Evolutionary conservation across 495 filamentous ascomycete genomes (phyloP).

Genomic region (Elaphomyces granulatus): DNA sequence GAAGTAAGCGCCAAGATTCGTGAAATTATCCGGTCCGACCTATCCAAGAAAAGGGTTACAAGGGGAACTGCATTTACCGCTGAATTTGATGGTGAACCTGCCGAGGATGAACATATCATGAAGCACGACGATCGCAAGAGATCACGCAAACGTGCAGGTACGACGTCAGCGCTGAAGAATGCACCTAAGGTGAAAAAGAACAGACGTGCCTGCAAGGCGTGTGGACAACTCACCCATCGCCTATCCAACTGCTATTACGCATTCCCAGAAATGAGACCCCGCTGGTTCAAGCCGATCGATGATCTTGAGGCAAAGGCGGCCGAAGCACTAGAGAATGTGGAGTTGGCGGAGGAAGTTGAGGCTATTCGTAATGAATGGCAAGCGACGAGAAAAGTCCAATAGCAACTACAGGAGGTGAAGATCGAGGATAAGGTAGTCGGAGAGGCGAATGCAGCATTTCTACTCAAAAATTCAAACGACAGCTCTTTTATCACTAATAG

Average conservation of each 20-base stretch:
- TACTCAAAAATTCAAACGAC: not conserved
- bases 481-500: not conserved
- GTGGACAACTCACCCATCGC: not conserved
- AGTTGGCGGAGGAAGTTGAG: not conserved
- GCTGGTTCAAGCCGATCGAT: not conserved
- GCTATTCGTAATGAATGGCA: not conserved
- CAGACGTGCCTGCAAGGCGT: not conserved
- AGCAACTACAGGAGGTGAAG: not conserved
- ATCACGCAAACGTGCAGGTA: not conserved
- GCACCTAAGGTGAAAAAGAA: not conserved
- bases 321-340: not conserved
- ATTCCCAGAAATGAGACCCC: not conserved
- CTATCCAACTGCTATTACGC: not conserved
- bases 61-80: not conserved
- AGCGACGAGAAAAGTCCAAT: no score
- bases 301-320: not conserved
- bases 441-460: not conserved
- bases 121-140: not conserved
- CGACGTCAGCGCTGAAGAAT: not conserved
- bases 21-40: not conserved
- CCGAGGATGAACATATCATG: no score
- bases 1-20: not conserved
- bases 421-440: no score
- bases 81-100: not conserved
- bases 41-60: not conserved